Base-by-base conservation (phyloP, 345 rosid species). In the Eucalyptus pauciflora region DNA sequence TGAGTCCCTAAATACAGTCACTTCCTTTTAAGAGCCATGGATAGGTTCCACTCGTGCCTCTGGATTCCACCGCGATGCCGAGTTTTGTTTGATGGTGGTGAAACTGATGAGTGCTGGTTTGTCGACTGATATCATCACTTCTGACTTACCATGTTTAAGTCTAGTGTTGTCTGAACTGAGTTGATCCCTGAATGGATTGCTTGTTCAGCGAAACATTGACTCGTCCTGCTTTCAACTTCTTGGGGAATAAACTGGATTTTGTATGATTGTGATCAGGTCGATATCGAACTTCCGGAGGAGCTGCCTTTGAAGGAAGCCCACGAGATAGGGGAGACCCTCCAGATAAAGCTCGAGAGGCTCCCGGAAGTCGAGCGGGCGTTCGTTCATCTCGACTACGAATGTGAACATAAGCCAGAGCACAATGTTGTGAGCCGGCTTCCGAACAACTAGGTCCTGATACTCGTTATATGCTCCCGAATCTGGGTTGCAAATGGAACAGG, bases 361-460 rank as follows among this genome's bases (percentile, higher is more conserved):
- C 94, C 96, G 43, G 97, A 96, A 93, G 99, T 97, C 13, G 99
- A 97, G 92, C 91, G 99, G 50, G 99, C 98, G 88, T 97, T 97
- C 89, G 99, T 97, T 86, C 99, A 97, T 94, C 94, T 97, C 8
- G 99, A 96, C 89, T 96, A 90, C 79, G 99, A 97, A 92, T 96
- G 99, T 22, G 95, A 94, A 37, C 99, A 97, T 90, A 97, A 96
- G 90, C 98, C 99, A 25, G 99, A 97, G 90, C 99, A 97, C 91
- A 91, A 94, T 18, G 91, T 97, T 88, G 94, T 95, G 67, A 95
- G 62, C 92, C 93, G 91, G 91, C 93, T 97, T 24, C 99, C 99
- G 86, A 92, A 88, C 79, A 96, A 86, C 83, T 76, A 76, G 83
- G 8, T 24, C 3, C 48, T 3, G 83, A 31, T 33, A 31, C 80